phyloP scores from a whole-genome alignment of 1,284 basidiomycete species.

The Peniophora sp. region DNA sequence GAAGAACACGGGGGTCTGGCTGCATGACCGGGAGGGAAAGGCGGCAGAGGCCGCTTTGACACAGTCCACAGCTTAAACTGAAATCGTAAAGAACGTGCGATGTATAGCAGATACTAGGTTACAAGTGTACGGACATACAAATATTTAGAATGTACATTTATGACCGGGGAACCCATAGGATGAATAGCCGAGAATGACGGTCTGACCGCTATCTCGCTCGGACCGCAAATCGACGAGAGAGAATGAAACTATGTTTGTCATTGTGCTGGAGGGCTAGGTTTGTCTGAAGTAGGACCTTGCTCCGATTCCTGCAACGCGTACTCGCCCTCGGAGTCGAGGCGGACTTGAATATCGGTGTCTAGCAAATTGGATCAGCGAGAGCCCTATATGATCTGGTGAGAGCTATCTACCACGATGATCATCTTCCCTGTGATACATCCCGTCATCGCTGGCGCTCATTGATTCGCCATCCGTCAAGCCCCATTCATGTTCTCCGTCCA shows the following conservation, averaged over 20 bases:
- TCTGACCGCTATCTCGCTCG: no score
- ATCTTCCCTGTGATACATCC: conserved; percentile 5
- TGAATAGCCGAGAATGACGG: no score
- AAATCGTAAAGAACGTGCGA: no score
- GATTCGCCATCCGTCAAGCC: conserved; percentile 14
- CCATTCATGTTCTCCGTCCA: conserved; percentile 10
- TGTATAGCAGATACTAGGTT: no score
- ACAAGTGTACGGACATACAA: no score
- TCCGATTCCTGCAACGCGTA: conserved; percentile 10
- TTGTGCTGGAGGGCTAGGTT: no score
- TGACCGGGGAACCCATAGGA: no score
- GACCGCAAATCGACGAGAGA: no score
- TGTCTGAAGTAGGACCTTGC: no score
- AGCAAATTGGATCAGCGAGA: not conserved
- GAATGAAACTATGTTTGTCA: no score
- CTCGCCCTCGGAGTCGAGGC: conserved; percentile 11
- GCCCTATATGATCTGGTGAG: not conserved
- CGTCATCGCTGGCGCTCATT: conserved; percentile 13
- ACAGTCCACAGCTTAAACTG: not conserved
- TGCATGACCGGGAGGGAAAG: conserved; percentile 22
- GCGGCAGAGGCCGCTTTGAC: conserved; percentile 35
- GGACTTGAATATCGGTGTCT: conserved; percentile 10
- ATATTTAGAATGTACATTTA: no score
- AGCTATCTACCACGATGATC: conserved; percentile 4
- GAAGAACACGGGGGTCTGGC: conserved; percentile 42